Base-by-base conservation (phyloP, 805 yeast genomes). In the Kregervanrija delftensis region DNA sequence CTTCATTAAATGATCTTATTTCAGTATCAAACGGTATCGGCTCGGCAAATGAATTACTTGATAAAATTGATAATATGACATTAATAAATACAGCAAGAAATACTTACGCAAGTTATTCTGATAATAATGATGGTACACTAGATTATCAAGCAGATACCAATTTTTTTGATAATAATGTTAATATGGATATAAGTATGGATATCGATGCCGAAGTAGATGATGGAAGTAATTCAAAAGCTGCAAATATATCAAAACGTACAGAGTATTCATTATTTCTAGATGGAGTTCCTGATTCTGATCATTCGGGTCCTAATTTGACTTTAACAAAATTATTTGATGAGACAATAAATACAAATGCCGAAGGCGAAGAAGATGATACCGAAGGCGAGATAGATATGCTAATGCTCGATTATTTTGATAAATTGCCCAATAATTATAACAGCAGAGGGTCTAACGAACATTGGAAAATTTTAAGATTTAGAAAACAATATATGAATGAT, bases 401-500 rank as follows among this genome's bases (percentile, higher is more conserved):
- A 47, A 61, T 75, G 40, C 69, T 77, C 76, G 83, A 89, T 2
- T 84, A 87, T 59, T 88, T 88, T 62, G 96, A 89, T 59, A 80
- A 79, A 43, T 73, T 79, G 15, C 70, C 87, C 63, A 76, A 72
- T 46, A 66, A 22, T 22, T 22, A 71, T 31, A 84, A 79, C 59
- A 90, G 97, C 96, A 76, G 95, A 30, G 97, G 97, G 8, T 85
- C 91, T 11, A 9, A 28, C 14, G 91, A 86, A 51, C 95, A 87
- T 64, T 91, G 97, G 97, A 85, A 84, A 63, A 83, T 91, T 37
- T 30, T 45, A n/a, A 36, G 49, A 17, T n/a, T 45, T n/a, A 49
- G 8, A 6, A 22, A 45, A 30, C 47, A 30, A 10, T 33, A 13
- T 13, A 16, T 22, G 11, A 35, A 35, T 31, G 4, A 22, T 5